A percentile compares a stretch with the other conserved stretches of the same genome.
Evolutionary conservation across 2,329 filamentous ascomycete species (phyloP).

Genomic region (Ophiostoma australiae): DNA sequence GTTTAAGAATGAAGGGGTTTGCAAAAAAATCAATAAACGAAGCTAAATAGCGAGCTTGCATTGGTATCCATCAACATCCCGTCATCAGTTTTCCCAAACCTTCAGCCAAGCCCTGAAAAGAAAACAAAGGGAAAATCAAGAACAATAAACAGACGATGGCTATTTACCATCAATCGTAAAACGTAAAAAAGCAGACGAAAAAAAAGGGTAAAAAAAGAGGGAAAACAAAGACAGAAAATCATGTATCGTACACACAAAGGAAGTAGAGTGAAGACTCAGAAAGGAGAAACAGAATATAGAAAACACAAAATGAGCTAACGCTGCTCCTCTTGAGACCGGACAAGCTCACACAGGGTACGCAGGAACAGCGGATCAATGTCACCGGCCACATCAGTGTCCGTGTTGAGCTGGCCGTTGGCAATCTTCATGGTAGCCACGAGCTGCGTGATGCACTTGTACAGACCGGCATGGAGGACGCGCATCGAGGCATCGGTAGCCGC

Average conservation of each 20-base stretch:
- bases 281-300: neutral
- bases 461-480: conserved; percentile 45
- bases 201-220: neutral
- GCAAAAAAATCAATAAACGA: neutral
- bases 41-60: neutral
- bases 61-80: conserved; percentile 2
- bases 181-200: neutral
- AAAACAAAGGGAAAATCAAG: neutral
- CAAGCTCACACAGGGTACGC: conserved; percentile 41
- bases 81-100: neutral
- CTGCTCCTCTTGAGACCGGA: conserved; percentile 39
- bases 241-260: neutral
- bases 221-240: neutral
- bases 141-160: neutral
- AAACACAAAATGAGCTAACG: conserved; percentile 4
- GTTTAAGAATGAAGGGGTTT: too few relatives aligned
- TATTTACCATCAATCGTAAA: conserved; percentile 10
- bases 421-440: conserved; percentile 47
- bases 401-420: conserved; percentile 26
- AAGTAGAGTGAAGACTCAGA: neutral
- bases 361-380: conserved; percentile 38
- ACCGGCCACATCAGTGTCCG: conserved; percentile 22
- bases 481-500: conserved; percentile 31
- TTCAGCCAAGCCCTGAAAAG: neutral
- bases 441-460: conserved; percentile 48